Percentiles rank a stretch among this genome's conserved stretches.
Conservation (phyloP, 176 grass and related monocot species). For the Oryza glumipatula region DNA sequence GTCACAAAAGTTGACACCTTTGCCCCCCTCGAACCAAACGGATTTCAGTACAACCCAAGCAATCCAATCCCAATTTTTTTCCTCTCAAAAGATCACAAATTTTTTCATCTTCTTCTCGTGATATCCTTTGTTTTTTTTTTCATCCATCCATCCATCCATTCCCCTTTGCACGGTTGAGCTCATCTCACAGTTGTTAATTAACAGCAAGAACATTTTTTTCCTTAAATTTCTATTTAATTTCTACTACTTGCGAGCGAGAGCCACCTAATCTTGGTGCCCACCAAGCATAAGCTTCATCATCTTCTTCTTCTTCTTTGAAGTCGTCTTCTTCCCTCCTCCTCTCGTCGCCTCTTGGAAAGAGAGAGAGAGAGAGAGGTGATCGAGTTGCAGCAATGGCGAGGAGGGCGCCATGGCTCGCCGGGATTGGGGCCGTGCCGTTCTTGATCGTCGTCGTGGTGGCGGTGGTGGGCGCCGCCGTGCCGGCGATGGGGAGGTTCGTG, state of each 20-base stretch:
- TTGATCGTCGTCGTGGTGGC: background rate
- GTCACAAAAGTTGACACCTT: constrained; percentile 44
- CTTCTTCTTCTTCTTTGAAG: background rate
- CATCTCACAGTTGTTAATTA: background rate
- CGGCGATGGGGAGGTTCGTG: constrained; percentile 61
- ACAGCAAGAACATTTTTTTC: constrained; percentile 3
- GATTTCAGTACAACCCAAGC: constrained; percentile 48
- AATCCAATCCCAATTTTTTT: background rate
- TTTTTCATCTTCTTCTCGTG: background rate
- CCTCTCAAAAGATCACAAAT: background rate
- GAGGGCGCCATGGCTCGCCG: constrained; percentile 2
- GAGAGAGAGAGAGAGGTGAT: background rate
- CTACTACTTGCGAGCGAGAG: background rate
- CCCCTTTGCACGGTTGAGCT: background rate
- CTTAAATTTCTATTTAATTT: background rate
- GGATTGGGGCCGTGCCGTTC: background rate
- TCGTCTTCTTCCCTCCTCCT: background rate
- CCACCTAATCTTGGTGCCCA: constrained; percentile 29
- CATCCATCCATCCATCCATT: background rate
- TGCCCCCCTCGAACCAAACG: constrained; percentile 29
- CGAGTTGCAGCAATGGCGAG: constrained; percentile 29
- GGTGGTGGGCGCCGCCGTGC: background rate
- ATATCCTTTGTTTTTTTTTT: background rate
- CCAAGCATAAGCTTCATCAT: constrained; percentile 9
- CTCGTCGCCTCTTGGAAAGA: background rate